Base-by-base conservation (phyloP, 768 basidiomycete genomes). In the Rhodotorula kratochvilovae region DNA sequence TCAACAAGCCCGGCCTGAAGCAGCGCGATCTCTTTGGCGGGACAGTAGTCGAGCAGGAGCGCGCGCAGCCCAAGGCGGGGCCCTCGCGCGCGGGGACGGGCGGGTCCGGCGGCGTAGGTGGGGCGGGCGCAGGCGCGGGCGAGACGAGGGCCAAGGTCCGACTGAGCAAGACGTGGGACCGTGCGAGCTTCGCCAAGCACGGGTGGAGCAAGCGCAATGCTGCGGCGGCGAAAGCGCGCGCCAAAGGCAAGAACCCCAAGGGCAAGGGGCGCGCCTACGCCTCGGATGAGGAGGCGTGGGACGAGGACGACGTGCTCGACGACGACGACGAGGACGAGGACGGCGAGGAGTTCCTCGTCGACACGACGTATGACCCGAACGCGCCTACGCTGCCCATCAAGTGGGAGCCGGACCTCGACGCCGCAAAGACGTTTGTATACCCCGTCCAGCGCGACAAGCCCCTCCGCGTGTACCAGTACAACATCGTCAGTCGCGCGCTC, bases 401-500 rank as follows among this genome's bases (percentile, higher is more conserved):
- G 80, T 82, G 91, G 36, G 81, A 82, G 61, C 83, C 88, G 16
- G 93, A 96, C 78, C 82, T 86, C n/a, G 83, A 91, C 33, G 89
- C 89, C 66, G 86, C 86, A 12, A 88, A 86, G 74, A 89, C 90
- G 61, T 98, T 93, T 89, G 86, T 96, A 65, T 99, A 89, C 80
- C 96, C 96, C 5, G 83, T 90, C 13, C 72, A 70, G 39, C 13
- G 46, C 23, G 98, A 98, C 78, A 84, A 86, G 45, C 86, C 89
- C 1, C 89, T 90, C 76, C 89, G 96, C 72, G 89, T 90, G 75
- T 99, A 98, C 77, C 96, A 99, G 76, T 94, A 85, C 79, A 95
- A 96, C 69, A 97, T 99, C 69, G 89, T 92, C 68, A 87, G 85
- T 77, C 84, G 86, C 42, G 90, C 88, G 76, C 84, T 99, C 33